Conservation (phyloP, 768 basidiomycete genomes). For the Leccinum rimulosum region DNA sequence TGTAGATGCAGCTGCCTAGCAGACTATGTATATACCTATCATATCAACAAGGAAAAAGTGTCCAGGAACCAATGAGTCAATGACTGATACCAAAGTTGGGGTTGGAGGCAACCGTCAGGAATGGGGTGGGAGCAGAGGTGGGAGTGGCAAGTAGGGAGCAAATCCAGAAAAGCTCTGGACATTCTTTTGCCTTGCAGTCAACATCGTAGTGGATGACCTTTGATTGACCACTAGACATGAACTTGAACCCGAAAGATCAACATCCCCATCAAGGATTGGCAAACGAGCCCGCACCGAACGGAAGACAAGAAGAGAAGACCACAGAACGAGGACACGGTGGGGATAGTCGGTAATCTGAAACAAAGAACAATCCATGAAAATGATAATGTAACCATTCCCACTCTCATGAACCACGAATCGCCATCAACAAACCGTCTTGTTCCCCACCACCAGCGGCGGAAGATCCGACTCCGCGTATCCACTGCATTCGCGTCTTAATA, state of each 20-base stretch:
- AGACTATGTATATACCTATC: too few relatives aligned
- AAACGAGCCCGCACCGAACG: not conserved
- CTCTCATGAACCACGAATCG: not conserved
- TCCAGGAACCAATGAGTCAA: not conserved
- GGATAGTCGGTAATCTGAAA: not conserved
- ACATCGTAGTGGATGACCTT: too few relatives aligned
- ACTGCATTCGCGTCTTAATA: not conserved
- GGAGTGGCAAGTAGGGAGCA: not conserved
- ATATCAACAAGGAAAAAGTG: too few relatives aligned
- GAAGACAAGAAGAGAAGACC: not conserved
- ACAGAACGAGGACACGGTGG: not conserved
- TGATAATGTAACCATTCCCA: not conserved
- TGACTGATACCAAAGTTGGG: not conserved
- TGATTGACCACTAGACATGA: not conserved
- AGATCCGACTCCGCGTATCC: not conserved
- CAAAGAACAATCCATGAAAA: not conserved
- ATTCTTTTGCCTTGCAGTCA: not conserved
- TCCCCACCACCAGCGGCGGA: too few relatives aligned
- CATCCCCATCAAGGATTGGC: not conserved
- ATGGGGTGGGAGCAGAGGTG: not conserved
- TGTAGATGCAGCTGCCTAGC: too few relatives aligned
- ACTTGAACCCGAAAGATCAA: too few relatives aligned
- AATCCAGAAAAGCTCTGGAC: not conserved
- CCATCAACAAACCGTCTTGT: not conserved
- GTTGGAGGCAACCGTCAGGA: not conserved